These are phyloP conservation scores for Starmerella riodocensis DNA, from an alignment of 805 yeast species.

Conservation along the genomic window DNA sequence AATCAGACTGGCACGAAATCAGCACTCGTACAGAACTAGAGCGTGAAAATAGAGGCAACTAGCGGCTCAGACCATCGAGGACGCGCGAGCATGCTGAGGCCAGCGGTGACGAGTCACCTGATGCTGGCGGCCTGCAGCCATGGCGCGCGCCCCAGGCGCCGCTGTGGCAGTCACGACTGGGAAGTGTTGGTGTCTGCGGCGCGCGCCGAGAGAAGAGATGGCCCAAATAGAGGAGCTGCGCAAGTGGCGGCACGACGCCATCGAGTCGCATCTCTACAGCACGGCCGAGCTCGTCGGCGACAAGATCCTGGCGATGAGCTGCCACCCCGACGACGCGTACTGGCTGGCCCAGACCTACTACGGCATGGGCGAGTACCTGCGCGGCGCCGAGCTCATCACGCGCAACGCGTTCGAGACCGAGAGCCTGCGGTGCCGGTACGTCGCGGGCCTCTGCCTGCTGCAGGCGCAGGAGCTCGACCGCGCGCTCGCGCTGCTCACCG, in stretches of 20 bases:
- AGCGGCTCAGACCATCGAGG: too few relatives aligned
- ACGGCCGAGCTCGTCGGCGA: slow-evolving; percentile 90
- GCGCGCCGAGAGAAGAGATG: too few relatives aligned
- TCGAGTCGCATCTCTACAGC: slow-evolving; percentile 77
- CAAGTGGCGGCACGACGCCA: slow-evolving; percentile 86
- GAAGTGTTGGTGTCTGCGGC: too few relatives aligned
- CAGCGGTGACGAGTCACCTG: too few relatives aligned
- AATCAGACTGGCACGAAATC: too few relatives aligned
- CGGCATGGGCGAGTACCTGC: slow-evolving; percentile 56
- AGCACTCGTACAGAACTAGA: too few relatives aligned
- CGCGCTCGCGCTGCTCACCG: slow-evolving; percentile 56
- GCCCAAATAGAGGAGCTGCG: slow-evolving; percentile 75
- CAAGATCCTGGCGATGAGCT: slow-evolving; percentile 69
- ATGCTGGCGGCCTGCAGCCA: too few relatives aligned
- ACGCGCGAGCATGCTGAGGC: too few relatives aligned
- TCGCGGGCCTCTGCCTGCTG: slow-evolving; percentile 56
- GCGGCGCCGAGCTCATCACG: slow-evolving; percentile 62
- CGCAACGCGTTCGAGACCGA: slow-evolving; percentile 34
- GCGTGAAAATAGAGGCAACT: too few relatives aligned
- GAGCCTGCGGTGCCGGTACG: slow-evolving; percentile 59
- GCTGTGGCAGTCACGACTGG: too few relatives aligned
- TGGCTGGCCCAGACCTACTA: slow-evolving; percentile 90
- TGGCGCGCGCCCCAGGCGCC: too few relatives aligned
- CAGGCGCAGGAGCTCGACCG: slow-evolving; percentile 51
- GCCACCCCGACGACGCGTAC: slow-evolving; percentile 84